A percentile compares a stretch with the other conserved stretches of the same genome.
Evolutionary conservation across 177 flowering plant species (phyloP).

Genomic region (Vitis hybrid): DNA sequence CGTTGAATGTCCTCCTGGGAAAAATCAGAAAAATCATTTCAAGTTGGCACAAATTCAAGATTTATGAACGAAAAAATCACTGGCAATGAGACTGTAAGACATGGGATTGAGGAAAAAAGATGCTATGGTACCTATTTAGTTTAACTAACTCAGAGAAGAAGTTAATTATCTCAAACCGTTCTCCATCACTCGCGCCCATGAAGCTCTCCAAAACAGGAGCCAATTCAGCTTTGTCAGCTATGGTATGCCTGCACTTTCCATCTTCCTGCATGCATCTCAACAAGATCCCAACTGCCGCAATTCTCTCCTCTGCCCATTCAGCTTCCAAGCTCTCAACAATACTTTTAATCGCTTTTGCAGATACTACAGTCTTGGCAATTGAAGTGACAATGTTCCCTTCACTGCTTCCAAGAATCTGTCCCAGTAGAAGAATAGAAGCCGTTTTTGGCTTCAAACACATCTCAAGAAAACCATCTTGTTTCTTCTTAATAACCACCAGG

Average conservation of each 20-base stretch:
- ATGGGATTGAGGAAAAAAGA: not conserved
- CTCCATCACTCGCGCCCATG: conserved; percentile 42
- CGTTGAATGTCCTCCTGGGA: conserved; percentile 65
- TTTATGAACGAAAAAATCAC: not conserved
- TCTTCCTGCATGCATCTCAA: conserved; percentile 62
- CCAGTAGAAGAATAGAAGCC: conserved; percentile 55
- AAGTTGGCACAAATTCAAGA: not conserved
- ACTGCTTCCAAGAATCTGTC: conserved; percentile 40
- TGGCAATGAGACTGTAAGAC: not conserved
- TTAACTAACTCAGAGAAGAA: conserved; percentile 67
- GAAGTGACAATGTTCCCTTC: conserved; percentile 28
- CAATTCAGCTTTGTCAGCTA: conserved; percentile 68
- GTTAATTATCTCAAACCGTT: conserved; percentile 53
- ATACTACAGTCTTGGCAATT: conserved; percentile 33
- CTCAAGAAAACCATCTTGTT: conserved; percentile 33
- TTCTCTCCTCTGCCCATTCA: conserved; percentile 52
- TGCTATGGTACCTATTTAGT: conserved; percentile 46
- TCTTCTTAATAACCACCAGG: conserved; percentile 38
- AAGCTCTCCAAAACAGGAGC: conserved; percentile 61
- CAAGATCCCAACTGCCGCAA: conserved; percentile 61
- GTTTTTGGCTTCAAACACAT: conserved; percentile 61
- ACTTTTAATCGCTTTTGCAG: conserved; percentile 38
- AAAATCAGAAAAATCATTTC: conserved; percentile 6
- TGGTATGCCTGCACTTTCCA: conserved; percentile 58
- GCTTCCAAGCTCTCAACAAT: conserved; percentile 52